Percentiles rank a stretch among this genome's conserved stretches.
Evolutionary conservation across 345 rosid genomes (phyloP).

Genomic region (Brassica cretica): DNA sequence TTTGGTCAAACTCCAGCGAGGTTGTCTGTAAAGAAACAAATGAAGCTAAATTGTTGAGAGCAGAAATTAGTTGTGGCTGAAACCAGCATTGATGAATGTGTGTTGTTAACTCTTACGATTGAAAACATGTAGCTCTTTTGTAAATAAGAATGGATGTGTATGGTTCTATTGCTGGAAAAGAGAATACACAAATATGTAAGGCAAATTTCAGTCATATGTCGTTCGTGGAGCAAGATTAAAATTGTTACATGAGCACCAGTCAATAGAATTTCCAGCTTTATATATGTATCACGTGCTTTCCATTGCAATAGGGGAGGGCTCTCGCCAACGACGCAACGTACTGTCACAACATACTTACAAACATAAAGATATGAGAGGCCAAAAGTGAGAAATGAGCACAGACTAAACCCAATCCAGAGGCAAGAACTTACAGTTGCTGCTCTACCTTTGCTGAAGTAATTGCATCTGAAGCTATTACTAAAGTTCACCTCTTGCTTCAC

Average conservation of each 20-base stretch:
- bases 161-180: too few relatives aligned
- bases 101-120: too few relatives aligned
- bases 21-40: conserved; percentile 74
- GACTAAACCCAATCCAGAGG: neutral
- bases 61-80: conserved; percentile 54
- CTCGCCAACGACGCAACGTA: neutral
- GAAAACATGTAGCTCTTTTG: too few relatives aligned
- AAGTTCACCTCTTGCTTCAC: neutral
- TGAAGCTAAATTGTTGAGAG: conserved; percentile 81
- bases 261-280: neutral
- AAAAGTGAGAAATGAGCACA: neutral
- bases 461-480: neutral
- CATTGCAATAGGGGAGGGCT: too few relatives aligned
- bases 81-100: too few relatives aligned
- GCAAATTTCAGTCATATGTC: too few relatives aligned
- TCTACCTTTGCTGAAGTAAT: neutral
- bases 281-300: too few relatives aligned
- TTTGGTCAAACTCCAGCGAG: conserved; percentile 56
- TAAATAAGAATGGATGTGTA: too few relatives aligned
- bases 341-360: neutral
- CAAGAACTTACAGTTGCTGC: neutral
- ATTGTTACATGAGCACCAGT: neutral
- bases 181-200: too few relatives aligned
- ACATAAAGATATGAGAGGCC: too few relatives aligned
- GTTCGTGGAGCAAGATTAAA: too few relatives aligned